Evolutionary conservation across 441 rosid genomes (phyloP).

Genomic region (Dalechampia spathulata): DNA sequence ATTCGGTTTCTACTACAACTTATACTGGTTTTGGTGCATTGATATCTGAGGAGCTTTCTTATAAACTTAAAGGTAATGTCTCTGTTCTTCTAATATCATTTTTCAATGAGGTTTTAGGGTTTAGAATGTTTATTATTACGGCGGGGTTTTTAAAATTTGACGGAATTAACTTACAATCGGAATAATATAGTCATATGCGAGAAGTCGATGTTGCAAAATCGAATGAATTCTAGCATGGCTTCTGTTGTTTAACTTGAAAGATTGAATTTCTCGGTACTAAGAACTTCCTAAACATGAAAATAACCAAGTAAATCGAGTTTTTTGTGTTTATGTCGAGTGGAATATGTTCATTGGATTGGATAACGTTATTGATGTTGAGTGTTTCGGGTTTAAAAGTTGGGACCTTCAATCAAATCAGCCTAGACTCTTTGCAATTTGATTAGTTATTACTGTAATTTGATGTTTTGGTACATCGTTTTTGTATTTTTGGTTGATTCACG

Average conservation of each 20-base stretch:
- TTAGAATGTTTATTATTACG: neutral
- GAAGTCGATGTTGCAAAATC: too few relatives aligned
- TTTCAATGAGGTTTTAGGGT: conserved; percentile 5
- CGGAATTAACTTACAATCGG: neutral
- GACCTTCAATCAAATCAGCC: too few relatives aligned
- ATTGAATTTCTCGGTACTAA: too few relatives aligned
- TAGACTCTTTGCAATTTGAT: too few relatives aligned
- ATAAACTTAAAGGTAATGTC: conserved; percentile 70
- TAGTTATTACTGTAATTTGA: neutral
- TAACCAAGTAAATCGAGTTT: too few relatives aligned
- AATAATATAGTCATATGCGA: too few relatives aligned
- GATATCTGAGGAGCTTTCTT: conserved; percentile 90
- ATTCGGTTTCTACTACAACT: conserved; percentile 76
- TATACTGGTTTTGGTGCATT: conserved; percentile 96
- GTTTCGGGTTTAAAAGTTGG: neutral
- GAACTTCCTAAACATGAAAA: neutral
- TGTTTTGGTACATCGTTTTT: neutral
- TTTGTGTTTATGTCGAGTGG: too few relatives aligned
- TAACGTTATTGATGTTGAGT: neutral
- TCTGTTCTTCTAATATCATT: neutral
- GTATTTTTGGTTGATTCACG: neutral
- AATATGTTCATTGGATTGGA: neutral
- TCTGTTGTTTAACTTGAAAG: too few relatives aligned
- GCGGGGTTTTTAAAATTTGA: conserved; percentile 12
- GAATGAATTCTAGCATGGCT: too few relatives aligned